Base-by-base conservation (phyloP, 2,329 filamentous ascomycete species). In the Alternaria infectoria region DNA sequence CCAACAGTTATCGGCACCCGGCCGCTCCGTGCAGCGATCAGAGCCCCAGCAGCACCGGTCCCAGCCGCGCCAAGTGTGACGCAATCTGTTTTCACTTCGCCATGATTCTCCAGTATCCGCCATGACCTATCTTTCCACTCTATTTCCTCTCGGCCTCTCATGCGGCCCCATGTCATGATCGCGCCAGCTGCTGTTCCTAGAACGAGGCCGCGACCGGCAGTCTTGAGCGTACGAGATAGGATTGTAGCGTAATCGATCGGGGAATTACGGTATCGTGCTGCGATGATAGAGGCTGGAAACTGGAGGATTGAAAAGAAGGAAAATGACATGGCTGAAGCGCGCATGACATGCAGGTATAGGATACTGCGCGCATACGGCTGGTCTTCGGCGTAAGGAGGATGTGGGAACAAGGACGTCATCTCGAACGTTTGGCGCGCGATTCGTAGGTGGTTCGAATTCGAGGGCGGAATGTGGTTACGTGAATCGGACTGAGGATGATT, bases 81-180 rank as follows among this genome's bases (percentile, higher is more conserved):
- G 69, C 87, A 86, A 72, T 90, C 88, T 52, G 82, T 83, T 68
- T 86, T 82, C 1, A 86, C 71, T 80, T 91, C 88, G 0, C 71
- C 71, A 28, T 69, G 68, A 66, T 86, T 90, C 77, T 86, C 86
- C 46, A 89, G 69, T 54, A 91, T 72, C 28, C 89, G 80, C 88
- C 88, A 91, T 59, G 84, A 84, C 17, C 89, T 82, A 72, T 91
- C 88, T 70, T 85, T 78, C 88, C 88, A 91, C 76, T 91, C 88
- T 30, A 91, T 86, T 44, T 85, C 81, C 67, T 87, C 83, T 15
- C 82, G 81, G 0, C 85, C 87, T 57, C 79, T 79, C 88, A 91
- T 90, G 3, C 84, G 80, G 0, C 72, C 80, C 26, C 78, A 74
- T 5, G 87, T 79, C 67, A 79, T 83, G 5, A 84, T 61, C 2